Evolutionary conservation across 495 filamentous ascomycete genomes (phyloP).

Genomic region (Zalerion maritima): DNA sequence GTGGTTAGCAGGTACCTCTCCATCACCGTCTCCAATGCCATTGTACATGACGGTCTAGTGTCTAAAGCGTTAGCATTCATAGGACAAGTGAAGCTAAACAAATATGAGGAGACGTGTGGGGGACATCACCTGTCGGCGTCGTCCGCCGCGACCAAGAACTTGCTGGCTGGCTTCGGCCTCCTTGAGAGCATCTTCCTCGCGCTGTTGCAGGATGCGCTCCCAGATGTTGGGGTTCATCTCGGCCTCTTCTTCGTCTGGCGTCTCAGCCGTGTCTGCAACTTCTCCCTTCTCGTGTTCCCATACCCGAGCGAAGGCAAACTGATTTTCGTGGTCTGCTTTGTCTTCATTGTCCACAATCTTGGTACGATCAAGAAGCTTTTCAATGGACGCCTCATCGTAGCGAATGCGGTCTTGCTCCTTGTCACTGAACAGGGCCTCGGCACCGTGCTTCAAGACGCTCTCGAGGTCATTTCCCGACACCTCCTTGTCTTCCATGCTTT

Average conservation of each 20-base stretch:
- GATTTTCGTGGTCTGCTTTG: constrained; percentile 50
- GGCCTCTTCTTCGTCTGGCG: constrained; percentile 43
- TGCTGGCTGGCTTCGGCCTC: constrained; percentile 50
- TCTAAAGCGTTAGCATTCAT: constrained; percentile 11
- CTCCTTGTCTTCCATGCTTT: constrained; percentile 69
- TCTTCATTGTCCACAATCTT: constrained; percentile 35
- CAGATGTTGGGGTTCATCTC: constrained; percentile 53
- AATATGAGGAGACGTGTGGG: no score
- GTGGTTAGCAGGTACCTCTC: constrained; percentile 10
- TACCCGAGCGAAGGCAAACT: constrained; percentile 82
- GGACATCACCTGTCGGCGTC: constrained; percentile 41
- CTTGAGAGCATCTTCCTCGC: constrained; percentile 57
- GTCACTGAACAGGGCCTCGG: constrained; percentile 69
- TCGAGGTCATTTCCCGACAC: constrained; percentile 64
- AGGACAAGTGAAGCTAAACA: background rate
- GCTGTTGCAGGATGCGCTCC: constrained; percentile 74
- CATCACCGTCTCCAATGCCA: constrained; percentile 16
- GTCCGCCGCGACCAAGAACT: constrained; percentile 69
- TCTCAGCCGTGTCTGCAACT: constrained; percentile 17
- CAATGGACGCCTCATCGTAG: constrained; percentile 69
- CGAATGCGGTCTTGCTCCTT: constrained; percentile 46
- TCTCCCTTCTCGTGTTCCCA: constrained; percentile 68
- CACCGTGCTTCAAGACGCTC: constrained; percentile 78
- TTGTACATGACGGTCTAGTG: constrained; percentile 19
- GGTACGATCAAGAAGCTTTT: constrained; percentile 76